phyloP scores from a whole-genome alignment of 805 yeast species.

The Schizosaccharomyces japonicus region DNA sequence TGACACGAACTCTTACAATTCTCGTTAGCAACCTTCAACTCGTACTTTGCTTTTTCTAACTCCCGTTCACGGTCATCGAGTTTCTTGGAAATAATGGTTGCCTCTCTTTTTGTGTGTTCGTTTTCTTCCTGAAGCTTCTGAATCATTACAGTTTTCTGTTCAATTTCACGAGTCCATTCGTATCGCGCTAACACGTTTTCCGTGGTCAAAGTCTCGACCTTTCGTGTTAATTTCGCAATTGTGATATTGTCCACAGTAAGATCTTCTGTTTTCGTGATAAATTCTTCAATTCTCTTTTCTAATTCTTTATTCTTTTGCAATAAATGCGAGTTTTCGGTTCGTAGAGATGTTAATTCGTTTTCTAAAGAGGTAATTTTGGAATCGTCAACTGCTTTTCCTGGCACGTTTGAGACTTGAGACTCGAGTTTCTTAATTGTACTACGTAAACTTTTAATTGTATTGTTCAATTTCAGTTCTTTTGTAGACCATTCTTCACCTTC shows the following conservation, averaged over 20 bases:
- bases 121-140: background rate
- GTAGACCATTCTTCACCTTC: slow-evolving; percentile 3
- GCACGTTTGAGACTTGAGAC: background rate
- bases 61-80: background rate
- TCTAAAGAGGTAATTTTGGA: background rate
- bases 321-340: too few relatives aligned
- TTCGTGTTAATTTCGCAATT: background rate
- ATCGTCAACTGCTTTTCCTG: background rate
- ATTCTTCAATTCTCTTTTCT: background rate
- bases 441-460: background rate
- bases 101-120: too few relatives aligned
- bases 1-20: background rate
- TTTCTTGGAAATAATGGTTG: background rate
- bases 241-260: background rate
- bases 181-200: background rate
- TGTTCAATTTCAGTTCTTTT: background rate
- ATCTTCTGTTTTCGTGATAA: background rate
- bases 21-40: background rate
- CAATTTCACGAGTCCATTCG: background rate
- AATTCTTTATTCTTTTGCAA: background rate
- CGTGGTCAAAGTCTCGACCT: background rate
- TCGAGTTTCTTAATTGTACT: background rate
- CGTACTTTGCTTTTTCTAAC: background rate
- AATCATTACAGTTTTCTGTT: background rate
- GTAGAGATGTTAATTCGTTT: background rate